Percentiles rank a stretch among this genome's conserved stretches.
These are phyloP conservation scores for Kodamaea suecica DNA, from an alignment of 1,139 yeast genomes.

Conservation along the genomic window DNA sequence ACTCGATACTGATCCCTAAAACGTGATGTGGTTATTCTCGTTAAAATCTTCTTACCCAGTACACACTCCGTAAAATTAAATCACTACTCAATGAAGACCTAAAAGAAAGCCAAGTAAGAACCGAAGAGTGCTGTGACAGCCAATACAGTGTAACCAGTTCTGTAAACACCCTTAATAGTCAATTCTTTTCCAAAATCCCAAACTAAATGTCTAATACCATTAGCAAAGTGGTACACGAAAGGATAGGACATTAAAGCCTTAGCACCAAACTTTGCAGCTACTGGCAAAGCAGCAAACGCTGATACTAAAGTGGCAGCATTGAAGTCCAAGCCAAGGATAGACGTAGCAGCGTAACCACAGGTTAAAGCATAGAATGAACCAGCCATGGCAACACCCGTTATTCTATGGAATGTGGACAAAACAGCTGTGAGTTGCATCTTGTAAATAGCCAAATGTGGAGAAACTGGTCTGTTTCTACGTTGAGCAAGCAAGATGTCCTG, in stretches of 20 bases:
- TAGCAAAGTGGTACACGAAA: constrained; percentile 79
- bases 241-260: constrained; percentile 78
- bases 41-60: no score
- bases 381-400: constrained; percentile 83
- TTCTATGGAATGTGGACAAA: constrained; percentile 79
- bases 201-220: constrained; percentile 87
- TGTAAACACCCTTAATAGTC: constrained; percentile 80
- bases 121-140: constrained; percentile 70
- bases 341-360: constrained; percentile 67
- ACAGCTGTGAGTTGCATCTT: constrained; percentile 85
- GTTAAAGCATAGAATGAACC: constrained; percentile 76
- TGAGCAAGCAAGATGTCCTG: constrained; percentile 72
- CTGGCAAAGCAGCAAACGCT: constrained; percentile 58
- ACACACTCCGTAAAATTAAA: no score
- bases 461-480: constrained; percentile 82
- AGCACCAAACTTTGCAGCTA: constrained; percentile 54
- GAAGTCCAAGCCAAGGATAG: constrained; percentile 60
- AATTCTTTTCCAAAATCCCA: constrained; percentile 89
- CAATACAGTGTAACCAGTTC: constrained; percentile 84
- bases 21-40: no score
- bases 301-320: constrained; percentile 61
- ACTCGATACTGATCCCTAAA: no score
- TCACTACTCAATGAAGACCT: background rate
- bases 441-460: constrained; percentile 89
- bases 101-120: constrained; percentile 49